phyloP scores from a whole-genome alignment of 2,329 filamentous ascomycete genomes.

The Gnomoniopsis sp. region DNA sequence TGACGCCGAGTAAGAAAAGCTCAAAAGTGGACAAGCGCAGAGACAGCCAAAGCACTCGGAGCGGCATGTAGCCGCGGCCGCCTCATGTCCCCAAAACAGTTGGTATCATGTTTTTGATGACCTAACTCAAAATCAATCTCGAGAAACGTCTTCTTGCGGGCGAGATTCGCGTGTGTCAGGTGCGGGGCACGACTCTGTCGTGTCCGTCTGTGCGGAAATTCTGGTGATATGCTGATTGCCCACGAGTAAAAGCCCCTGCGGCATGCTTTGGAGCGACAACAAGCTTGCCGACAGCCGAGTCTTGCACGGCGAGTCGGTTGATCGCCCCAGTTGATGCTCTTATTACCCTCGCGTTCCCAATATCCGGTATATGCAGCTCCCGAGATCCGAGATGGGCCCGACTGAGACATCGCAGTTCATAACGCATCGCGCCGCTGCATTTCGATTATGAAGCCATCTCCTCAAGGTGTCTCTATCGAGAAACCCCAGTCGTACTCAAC shows the following conservation, averaged over 20 bases:
- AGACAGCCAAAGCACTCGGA: background rate
- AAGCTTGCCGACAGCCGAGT: background rate
- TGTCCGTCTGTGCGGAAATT: background rate
- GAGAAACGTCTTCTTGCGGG: background rate
- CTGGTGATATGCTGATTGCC: background rate
- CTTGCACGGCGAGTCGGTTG: background rate
- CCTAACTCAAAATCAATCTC: background rate
- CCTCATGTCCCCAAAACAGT: background rate
- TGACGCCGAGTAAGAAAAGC: constrained; percentile 8
- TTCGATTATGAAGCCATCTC: background rate
- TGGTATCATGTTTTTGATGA: background rate
- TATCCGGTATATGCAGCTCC: background rate
- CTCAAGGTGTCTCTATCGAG: background rate
- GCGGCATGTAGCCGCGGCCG: background rate
- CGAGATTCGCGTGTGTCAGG: background rate
- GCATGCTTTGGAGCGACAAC: background rate
- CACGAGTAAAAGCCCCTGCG: background rate
- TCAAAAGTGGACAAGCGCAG: constrained; percentile 4
- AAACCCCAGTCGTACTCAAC: background rate
- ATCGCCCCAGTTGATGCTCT: background rate
- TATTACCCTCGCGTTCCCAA: background rate
- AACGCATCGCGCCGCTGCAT: background rate
- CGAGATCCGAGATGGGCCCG: no score
- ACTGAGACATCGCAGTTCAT: background rate
- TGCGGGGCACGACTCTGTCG: background rate